phyloP scores from a whole-genome alignment of 768 basidiomycete species.

The Astraeus odoratus region DNA sequence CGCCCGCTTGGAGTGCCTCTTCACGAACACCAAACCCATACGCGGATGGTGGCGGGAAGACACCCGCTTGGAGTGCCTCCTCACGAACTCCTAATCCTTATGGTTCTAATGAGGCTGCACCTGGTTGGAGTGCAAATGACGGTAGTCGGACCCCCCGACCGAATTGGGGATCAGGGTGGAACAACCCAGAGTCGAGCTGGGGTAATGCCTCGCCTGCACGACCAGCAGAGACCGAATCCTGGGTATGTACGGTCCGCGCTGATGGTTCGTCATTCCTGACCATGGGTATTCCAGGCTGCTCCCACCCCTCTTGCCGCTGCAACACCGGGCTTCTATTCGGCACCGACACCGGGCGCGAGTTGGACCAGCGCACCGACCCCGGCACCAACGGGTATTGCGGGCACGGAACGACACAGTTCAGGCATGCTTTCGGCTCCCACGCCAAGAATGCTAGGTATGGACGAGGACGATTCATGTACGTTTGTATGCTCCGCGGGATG shows the following conservation, averaged over 20 bases:
- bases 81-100: constrained; percentile 55
- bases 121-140: constrained; percentile 42
- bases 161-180: constrained; percentile 29
- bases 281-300: constrained; percentile 21
- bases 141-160: constrained; percentile 50
- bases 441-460: constrained; percentile 20
- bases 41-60: constrained; percentile 35
- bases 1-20: constrained; percentile 60
- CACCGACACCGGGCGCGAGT: constrained; percentile 22
- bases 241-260: constrained; percentile 27
- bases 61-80: constrained; percentile 42
- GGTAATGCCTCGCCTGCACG: constrained; percentile 27
- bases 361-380: constrained; percentile 29
- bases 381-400: constrained; percentile 16
- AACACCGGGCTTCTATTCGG: constrained; percentile 30
- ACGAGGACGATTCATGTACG: constrained; percentile 25
- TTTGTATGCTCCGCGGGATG: constrained; percentile 11
- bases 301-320: constrained; percentile 35
- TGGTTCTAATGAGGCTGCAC: constrained; percentile 30
- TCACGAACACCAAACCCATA: constrained; percentile 73
- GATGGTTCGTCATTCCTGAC: constrained; percentile 7
- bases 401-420: constrained; percentile 12
- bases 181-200: constrained; percentile 15
- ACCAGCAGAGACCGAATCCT: constrained; percentile 26
- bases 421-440: constrained; percentile 24